Base-by-base conservation (phyloP, 352 stramenopile genomes). In the Pythium myriotylum region DNA sequence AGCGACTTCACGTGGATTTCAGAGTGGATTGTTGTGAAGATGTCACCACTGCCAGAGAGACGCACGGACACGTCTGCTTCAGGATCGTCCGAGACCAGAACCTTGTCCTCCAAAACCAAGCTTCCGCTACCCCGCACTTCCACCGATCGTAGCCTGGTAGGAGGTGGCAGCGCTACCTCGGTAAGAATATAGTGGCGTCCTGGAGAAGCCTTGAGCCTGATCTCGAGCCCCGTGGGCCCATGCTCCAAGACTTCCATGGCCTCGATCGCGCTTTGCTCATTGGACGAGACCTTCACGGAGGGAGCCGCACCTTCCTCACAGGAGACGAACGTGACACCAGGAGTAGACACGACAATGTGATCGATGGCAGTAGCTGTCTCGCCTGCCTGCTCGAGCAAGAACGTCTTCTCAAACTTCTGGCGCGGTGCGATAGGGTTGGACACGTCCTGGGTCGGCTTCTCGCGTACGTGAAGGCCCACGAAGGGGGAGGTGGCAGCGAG, bases 321-420 rank as follows among this genome's bases (percentile, higher is more conserved):
- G 35, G 35, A 71, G 46, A 76, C 60, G 49, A 63, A 66, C 17
- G 65, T 73, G 51, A 73, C 53, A 9, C 68, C 68, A 2, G 68
- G 68, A 10, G 53, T 53, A 13, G 48, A 55, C 12, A 76, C 39
- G 27, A 61, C 42, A 35, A 76, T 54, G 10, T 39, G 52, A 17
- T 64, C 47, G 53, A 76, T n/a, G 24, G 22, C 8, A 6, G 35
- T 22, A 33, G 48, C 4, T n/a, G n/a, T 10, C 3, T 19, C 4
- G 9, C n/a, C 13, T 14, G 14, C 33, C 35, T 35, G 16, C 13
- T 20, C 50, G 33, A 61, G 22, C 26, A 51, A 52, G 29, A 57
- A 67, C 12, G 22, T 16, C 43, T 56, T 61, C 26, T 67, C 41
- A 20, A 57, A 67, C 43, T 51, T 32, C 24, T 67, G 59, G 12